A percentile compares a stretch with the other conserved stretches of the same genome.
phyloP scores from a whole-genome alignment of 192 early-diverging fungal species.

The Diversispora eburnea region DNA sequence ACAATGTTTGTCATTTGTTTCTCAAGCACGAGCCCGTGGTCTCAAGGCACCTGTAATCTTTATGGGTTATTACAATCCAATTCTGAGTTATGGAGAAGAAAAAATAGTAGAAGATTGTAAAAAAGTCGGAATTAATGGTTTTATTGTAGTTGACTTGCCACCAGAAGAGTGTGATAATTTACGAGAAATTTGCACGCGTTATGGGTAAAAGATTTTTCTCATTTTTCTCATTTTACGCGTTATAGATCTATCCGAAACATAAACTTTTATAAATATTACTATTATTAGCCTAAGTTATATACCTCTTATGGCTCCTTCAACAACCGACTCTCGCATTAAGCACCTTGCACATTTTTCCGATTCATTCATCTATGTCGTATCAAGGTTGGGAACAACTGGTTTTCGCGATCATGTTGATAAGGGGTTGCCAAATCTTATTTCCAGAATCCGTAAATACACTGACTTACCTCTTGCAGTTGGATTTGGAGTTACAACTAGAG shows the following conservation, averaged over 20 bases:
- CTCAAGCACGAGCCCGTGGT: slow-evolving; percentile 75
- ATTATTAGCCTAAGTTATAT: slow-evolving; percentile 68
- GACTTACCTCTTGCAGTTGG: slow-evolving; percentile 88
- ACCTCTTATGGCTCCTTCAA: slow-evolving; percentile 91
- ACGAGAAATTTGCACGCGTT: slow-evolving; percentile 66
- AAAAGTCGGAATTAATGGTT: slow-evolving; percentile 86
- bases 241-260: not conserved
- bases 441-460: slow-evolving; percentile 69
- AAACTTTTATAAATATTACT: not conserved
- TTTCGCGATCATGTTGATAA: slow-evolving; percentile 60
- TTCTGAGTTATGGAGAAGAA: slow-evolving; percentile 91
- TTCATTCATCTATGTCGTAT: slow-evolving; percentile 95
- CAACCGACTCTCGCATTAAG: slow-evolving; percentile 78
- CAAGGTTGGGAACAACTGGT: slow-evolving; percentile 92
- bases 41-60: slow-evolving; percentile 89
- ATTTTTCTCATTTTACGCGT: slow-evolving; percentile 22
- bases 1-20: slow-evolving; percentile 76
- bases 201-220: slow-evolving; percentile 45
- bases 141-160: slow-evolving; percentile 95
- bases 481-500: slow-evolving; percentile 88
- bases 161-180: slow-evolving; percentile 93
- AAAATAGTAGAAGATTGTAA: slow-evolving; percentile 80
- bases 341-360: slow-evolving; percentile 77
- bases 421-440: slow-evolving; percentile 47
- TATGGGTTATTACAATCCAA: slow-evolving; percentile 99